Evolutionary conservation across 2,329 filamentous ascomycete species (phyloP).

Genomic region (Paramyrothecium sp.): DNA sequence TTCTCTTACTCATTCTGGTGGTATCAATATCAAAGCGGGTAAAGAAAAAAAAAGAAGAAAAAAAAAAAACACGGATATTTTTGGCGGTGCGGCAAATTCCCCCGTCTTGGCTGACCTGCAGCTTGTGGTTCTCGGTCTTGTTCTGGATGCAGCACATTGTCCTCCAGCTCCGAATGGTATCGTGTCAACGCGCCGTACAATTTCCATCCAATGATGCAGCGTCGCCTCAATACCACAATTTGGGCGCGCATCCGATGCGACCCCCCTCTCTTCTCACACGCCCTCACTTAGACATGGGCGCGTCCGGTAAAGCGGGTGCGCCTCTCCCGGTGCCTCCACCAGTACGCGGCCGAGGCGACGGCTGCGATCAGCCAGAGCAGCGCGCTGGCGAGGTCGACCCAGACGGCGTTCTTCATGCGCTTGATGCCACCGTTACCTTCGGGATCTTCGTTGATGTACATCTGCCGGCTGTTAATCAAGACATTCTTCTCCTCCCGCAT

Average conservation of each 20-base stretch:
- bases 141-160: background rate
- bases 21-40: too few species aligned
- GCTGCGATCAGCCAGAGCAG: conserved; percentile 72
- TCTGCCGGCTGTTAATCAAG: conserved; percentile 24
- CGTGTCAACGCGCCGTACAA: too few species aligned
- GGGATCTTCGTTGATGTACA: conserved; percentile 71
- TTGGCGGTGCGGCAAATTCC: background rate
- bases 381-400: conserved; percentile 75
- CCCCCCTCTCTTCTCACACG: too few species aligned
- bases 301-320: conserved; percentile 59
- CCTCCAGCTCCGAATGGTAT: too few species aligned
- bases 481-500: conserved; percentile 8
- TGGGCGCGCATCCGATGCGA: too few species aligned
- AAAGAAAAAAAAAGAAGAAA: too few species aligned
- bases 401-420: conserved; percentile 85
- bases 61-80: background rate
- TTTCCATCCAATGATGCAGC: too few species aligned
- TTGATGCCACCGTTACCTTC: conserved; percentile 62
- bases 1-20: too few species aligned
- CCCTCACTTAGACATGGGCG: conserved; percentile 48
- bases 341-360: conserved; percentile 54
- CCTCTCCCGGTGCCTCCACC: conserved; percentile 53
- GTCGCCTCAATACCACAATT: too few species aligned
- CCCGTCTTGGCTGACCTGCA: background rate
- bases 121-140: background rate